These are phyloP conservation scores for Fusarium irregulare DNA, from an alignment of 2,329 filamentous ascomycete genomes.

Conservation along the genomic window DNA sequence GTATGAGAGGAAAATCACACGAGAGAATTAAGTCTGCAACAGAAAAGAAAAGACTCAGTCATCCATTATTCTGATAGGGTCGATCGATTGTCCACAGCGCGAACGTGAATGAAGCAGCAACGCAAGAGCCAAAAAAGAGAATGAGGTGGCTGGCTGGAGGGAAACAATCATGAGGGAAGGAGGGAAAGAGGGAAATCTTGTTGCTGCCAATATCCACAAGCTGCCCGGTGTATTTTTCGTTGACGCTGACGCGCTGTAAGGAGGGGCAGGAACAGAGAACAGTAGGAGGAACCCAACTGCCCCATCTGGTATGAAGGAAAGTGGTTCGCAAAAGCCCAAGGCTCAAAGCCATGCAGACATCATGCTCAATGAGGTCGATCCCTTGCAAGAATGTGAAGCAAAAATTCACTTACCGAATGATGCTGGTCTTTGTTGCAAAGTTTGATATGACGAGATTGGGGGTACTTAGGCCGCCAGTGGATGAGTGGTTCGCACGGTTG, in stretches of 20 bases:
- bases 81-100: neutral
- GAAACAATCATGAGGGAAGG: neutral
- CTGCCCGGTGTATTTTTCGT: neutral
- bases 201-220: no score
- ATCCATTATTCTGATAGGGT: constrained; percentile 3
- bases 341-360: neutral
- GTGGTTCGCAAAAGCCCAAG: constrained; percentile 1
- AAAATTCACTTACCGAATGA: neutral
- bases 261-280: neutral
- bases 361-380: neutral
- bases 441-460: neutral
- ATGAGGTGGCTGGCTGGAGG: neutral
- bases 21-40: neutral
- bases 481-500: constrained; percentile 16
- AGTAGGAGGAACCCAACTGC: neutral
- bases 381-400: neutral
- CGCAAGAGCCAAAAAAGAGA: neutral
- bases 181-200: neutral
- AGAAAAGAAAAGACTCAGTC: constrained; percentile 1
- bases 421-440: neutral
- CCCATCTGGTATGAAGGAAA: neutral
- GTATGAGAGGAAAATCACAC: neutral
- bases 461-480: neutral
- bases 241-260: neutral
- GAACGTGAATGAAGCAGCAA: neutral